A percentile compares a stretch with the other conserved stretches of the same genome.
phyloP scores from a whole-genome alignment of 2,329 filamentous ascomycete genomes.

The Claviceps spartinae region DNA sequence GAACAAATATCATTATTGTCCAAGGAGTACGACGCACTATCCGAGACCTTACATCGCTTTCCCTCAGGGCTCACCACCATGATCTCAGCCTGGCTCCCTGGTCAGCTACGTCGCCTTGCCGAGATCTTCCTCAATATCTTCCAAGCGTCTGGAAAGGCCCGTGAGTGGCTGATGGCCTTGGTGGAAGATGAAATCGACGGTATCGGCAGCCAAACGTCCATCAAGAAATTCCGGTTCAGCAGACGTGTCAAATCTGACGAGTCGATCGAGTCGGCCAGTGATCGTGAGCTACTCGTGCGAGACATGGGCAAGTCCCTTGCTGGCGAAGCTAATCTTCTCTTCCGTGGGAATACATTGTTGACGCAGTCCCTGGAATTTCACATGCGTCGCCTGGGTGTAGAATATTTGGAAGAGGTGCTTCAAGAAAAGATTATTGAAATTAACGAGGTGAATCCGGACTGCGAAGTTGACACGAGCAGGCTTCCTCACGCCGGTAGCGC shows the following conservation, averaged over 20 bases:
- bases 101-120: slow-evolving; percentile 64
- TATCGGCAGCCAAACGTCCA: slow-evolving; percentile 65
- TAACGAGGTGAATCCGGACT: slow-evolving; percentile 79
- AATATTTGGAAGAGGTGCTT: slow-evolving; percentile 80
- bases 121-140: slow-evolving; percentile 89
- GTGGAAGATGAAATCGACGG: slow-evolving; percentile 97
- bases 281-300: slow-evolving; percentile 58
- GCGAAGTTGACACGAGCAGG: slow-evolving; percentile 86
- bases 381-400: slow-evolving; percentile 86
- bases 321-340: slow-evolving; percentile 85
- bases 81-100: slow-evolving; percentile 65
- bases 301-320: slow-evolving; percentile 69
- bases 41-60: slow-evolving; percentile 74
- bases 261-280: slow-evolving; percentile 45
- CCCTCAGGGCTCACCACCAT: slow-evolving; percentile 71
- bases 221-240: slow-evolving; percentile 61
- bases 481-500: slow-evolving; percentile 40
- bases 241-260: slow-evolving; percentile 58
- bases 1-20: slow-evolving; percentile 82
- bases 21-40: slow-evolving; percentile 71
- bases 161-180: slow-evolving; percentile 83
- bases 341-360: slow-evolving; percentile 84
- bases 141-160: slow-evolving; percentile 72
- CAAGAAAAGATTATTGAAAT: slow-evolving; percentile 80
- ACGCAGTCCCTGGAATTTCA: slow-evolving; percentile 91